Evolutionary conservation across 2,329 filamentous ascomycete species (phyloP).

Genomic region (Epichloe uncinata): DNA sequence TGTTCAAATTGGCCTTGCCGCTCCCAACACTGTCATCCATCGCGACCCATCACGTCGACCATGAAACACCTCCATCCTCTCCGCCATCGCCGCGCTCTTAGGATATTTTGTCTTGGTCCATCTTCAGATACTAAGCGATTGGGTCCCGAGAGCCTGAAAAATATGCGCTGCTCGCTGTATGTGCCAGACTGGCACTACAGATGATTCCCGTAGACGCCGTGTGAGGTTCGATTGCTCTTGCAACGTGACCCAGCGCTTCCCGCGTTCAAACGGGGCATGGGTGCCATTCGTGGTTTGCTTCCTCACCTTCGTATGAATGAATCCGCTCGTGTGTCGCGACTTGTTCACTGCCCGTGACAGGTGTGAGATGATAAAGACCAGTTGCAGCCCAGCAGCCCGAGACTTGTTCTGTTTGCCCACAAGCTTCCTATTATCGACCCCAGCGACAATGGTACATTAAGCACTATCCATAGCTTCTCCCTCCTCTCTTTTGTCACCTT

Average conservation of each 20-base stretch:
- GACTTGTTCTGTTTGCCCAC: background rate
- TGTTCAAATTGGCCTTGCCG: background rate
- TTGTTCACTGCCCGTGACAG: constrained; percentile 2
- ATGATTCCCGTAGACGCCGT: background rate
- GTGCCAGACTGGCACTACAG: too few relatives aligned
- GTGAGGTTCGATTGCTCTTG: background rate
- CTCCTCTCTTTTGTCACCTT: background rate
- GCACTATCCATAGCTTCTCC: background rate
- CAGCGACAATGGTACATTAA: constrained; percentile 1
- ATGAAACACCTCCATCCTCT: constrained; percentile 2
- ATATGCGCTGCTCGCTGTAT: background rate
- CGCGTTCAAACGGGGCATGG: background rate
- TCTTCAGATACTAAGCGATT: background rate
- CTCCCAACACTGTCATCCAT: background rate
- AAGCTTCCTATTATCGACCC: constrained; percentile 1
- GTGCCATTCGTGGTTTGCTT: constrained; percentile 1
- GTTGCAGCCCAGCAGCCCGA: background rate
- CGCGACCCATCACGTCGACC: background rate
- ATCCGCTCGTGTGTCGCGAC: background rate
- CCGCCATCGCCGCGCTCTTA: background rate
- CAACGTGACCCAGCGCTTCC: background rate
- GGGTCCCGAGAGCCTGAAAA: background rate
- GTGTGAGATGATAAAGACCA: background rate
- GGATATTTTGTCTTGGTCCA: background rate
- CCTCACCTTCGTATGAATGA: background rate